Evolutionary conservation across 306 rosid species (phyloP).

Genomic region (Prosopis cineraria): DNA sequence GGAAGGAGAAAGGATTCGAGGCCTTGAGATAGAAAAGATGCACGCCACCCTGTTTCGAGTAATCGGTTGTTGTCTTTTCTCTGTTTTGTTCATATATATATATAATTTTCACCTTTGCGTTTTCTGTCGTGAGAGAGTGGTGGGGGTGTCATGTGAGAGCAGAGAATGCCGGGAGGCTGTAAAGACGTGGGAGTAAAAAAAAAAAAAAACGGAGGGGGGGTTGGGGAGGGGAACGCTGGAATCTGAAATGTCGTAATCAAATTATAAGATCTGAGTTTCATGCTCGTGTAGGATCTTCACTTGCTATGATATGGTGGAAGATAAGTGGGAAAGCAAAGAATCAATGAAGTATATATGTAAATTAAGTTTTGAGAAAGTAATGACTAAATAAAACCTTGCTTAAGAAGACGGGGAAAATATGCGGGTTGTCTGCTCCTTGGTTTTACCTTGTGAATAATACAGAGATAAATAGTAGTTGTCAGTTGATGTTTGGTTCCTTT

Average conservation of each 20-base stretch:
- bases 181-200: slow-evolving; percentile 38
- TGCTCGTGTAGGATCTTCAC: slow-evolving; percentile 27
- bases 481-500: slow-evolving; percentile 29
- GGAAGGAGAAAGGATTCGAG: slow-evolving; percentile 63
- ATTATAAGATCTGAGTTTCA: slow-evolving; percentile 48
- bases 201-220: fast-evolving
- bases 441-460: slow-evolving; percentile 20
- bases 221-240: slow-evolving; percentile 15
- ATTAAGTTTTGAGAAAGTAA: slow-evolving; percentile 25
- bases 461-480: not conserved
- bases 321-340: slow-evolving; percentile 51
- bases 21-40: slow-evolving; percentile 57
- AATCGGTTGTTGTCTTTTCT: slow-evolving; percentile 54
- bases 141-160: slow-evolving; percentile 37
- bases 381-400: slow-evolving; percentile 32
- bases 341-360: slow-evolving; percentile 21
- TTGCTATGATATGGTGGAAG: slow-evolving; percentile 12
- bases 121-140: slow-evolving; percentile 39
- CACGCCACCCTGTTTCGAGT: slow-evolving; percentile 45
- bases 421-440: slow-evolving; percentile 33
- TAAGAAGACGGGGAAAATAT: slow-evolving; percentile 29
- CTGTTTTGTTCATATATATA: slow-evolving; percentile 52
- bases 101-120: slow-evolving; percentile 40
- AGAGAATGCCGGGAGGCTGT: slow-evolving; percentile 45
- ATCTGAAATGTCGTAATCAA: slow-evolving; percentile 46